Conservation (phyloP, 805 yeast genomes). For the Starmerella roubikii region DNA sequence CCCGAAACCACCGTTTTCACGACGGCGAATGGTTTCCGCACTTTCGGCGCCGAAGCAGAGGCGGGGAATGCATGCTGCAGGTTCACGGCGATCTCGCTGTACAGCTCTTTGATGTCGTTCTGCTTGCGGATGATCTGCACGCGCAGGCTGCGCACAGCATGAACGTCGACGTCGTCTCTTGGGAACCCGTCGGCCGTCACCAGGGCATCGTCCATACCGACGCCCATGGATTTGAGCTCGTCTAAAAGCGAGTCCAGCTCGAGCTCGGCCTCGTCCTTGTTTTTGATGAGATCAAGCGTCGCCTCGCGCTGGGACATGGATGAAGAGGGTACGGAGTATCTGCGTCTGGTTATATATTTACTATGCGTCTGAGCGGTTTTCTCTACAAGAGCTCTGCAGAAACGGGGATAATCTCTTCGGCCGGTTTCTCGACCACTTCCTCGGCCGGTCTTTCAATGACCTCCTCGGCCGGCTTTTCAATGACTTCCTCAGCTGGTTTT, state of each 20-base stretch:
- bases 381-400: too few relatives aligned
- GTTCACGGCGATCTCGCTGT: constrained; percentile 35
- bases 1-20: constrained; percentile 36
- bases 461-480: too few relatives aligned
- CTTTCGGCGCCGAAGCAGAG: background rate
- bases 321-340: too few relatives aligned
- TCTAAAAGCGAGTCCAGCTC: constrained; percentile 33
- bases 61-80: constrained; percentile 31
- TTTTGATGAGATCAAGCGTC: constrained; percentile 14
- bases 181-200: constrained; percentile 74
- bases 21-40: constrained; percentile 21
- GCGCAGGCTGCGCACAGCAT: constrained; percentile 47
- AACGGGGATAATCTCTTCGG: too few relatives aligned
- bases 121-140: constrained; percentile 50
- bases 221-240: constrained; percentile 34
- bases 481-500: too few relatives aligned
- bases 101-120: constrained; percentile 49
- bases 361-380: too few relatives aligned
- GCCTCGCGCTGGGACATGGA: constrained; percentile 7
- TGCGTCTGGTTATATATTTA: too few relatives aligned
- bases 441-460: too few relatives aligned
- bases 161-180: constrained; percentile 66
- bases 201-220: constrained; percentile 51
- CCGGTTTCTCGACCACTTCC: too few relatives aligned
- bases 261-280: constrained; percentile 28